phyloP scores from a whole-genome alignment of 1,284 basidiomycete genomes.

The Calocybe gambosa region DNA sequence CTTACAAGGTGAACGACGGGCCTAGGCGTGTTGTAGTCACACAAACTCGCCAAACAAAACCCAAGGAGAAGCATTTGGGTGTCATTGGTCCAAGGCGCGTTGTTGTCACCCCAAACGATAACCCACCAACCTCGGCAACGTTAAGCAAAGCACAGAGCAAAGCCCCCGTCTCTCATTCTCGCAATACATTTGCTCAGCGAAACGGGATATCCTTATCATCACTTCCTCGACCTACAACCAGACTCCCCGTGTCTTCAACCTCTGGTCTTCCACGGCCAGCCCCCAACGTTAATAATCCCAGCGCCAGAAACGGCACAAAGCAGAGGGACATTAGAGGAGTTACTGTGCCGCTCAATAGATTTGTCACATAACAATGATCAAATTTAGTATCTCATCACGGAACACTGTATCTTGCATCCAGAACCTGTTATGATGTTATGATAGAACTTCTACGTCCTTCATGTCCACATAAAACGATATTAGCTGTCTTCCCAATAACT shows the following conservation, averaged over 20 bases:
- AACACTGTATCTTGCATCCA: neutral
- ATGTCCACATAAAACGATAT: neutral
- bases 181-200: conserved; percentile 21
- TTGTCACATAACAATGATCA: neutral
- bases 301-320: neutral
- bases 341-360: conserved; percentile 6
- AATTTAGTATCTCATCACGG: neutral
- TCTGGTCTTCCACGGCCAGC: conserved; percentile 11
- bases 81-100: conserved; percentile 25
- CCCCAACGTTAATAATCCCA: neutral
- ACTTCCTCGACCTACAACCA: conserved; percentile 13
- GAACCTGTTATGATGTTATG: too few species aligned
- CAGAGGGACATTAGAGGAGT: conserved; percentile 4
- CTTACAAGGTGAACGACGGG: conserved; percentile 12
- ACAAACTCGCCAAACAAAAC: conserved; percentile 19
- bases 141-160: conserved; percentile 9
- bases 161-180: conserved; percentile 13
- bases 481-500: neutral
- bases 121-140: conserved; percentile 5
- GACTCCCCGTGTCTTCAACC: conserved; percentile 11
- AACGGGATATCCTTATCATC: conserved; percentile 7
- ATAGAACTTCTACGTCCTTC: neutral
- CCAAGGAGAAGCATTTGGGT: conserved; percentile 4
- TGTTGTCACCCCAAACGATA: conserved; percentile 5
- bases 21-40: conserved; percentile 28